Base-by-base conservation (phyloP, 2,329 filamentous ascomycete genomes). In the Chaetomiaceae sp. region DNA sequence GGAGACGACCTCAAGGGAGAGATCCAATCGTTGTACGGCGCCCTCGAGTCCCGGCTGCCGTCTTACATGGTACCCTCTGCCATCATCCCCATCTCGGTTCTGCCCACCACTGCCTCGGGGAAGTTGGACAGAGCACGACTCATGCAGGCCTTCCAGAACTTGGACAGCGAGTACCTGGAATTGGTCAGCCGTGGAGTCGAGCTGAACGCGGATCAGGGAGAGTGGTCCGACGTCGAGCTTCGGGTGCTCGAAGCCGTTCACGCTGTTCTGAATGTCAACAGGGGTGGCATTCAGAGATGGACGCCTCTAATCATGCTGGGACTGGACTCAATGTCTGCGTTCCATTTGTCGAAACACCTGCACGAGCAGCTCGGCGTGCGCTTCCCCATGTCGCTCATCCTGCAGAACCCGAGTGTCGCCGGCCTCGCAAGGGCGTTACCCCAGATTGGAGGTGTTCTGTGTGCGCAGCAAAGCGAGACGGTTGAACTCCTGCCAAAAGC, bases 321-420 rank as follows among this genome's bases (percentile, higher is more conserved):
- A 0, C 68, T 96, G 6, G 90, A 96, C 65, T 95, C 91, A 0
- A 82, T 96, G 23, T 87, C 85, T 7, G 89, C 88, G 0, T 95
- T 96, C 58, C 72, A 79, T 0, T 69, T 95, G 8, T 80, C 87
- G 0, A 82, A 77, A 50, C 64, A 68, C 15, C 66, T 96, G 0
- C 75, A 77, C 47, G 61, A 70, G 2, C 57, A 64, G 0, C 68
- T 81, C 1, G 65, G 72, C 1, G 69, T 63, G 6, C 73, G 78
- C 22, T 65, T 90, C 2, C 74, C 86, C 11, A 81, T 95, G 7
- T 90, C 88, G 0, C 69, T 76, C 1, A 79, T 95, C 20, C 71
- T 95, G n/a, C 81, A 79, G 44, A 79, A 88, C 55, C 73, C 85
- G 6, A 88, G 79, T 2, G 71, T 91, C n/a, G 74, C 79, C 0